Evolutionary conservation across 345 rosid species (phyloP).

Genomic region (Nephelium lappaceum): DNA sequence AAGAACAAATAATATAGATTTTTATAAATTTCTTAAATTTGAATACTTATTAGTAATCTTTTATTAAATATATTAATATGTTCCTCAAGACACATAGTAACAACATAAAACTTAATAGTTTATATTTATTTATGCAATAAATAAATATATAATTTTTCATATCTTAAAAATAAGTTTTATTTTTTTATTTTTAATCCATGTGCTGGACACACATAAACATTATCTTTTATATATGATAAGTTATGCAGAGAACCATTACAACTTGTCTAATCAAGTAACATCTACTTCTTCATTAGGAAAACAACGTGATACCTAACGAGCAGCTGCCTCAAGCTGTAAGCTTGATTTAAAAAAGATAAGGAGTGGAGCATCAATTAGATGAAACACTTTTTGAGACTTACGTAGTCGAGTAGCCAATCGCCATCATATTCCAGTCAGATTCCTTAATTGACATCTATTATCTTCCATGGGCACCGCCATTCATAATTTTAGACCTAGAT

Average conservation of each 20-base stretch:
- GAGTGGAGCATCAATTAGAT: neutral
- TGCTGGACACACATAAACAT: no score
- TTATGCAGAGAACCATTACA: neutral
- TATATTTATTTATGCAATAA: no score
- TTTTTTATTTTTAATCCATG: no score
- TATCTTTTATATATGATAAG: neutral
- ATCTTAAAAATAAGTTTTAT: no score
- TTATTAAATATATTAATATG: no score
- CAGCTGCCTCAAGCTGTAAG: neutral
- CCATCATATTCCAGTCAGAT: slow-evolving; percentile 13
- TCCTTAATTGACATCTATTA: neutral
- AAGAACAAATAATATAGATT: no score
- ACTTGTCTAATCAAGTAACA: neutral
- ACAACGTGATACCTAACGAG: slow-evolving; percentile 14
- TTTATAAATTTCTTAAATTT: no score
- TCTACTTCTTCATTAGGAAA: neutral
- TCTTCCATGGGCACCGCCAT: neutral
- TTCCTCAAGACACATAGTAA: no score
- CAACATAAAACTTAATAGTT: no score
- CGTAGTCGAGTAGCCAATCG: neutral
- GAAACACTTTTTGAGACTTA: neutral
- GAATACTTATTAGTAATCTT: no score
- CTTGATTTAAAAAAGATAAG: neutral
- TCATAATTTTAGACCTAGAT: neutral
- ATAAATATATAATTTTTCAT: no score